Evolutionary conservation across 371 early-diverging fungal genomes (phyloP), one percentile per base, ranked within the genome.

Genomic region (Mucor circinelloides): DNA sequence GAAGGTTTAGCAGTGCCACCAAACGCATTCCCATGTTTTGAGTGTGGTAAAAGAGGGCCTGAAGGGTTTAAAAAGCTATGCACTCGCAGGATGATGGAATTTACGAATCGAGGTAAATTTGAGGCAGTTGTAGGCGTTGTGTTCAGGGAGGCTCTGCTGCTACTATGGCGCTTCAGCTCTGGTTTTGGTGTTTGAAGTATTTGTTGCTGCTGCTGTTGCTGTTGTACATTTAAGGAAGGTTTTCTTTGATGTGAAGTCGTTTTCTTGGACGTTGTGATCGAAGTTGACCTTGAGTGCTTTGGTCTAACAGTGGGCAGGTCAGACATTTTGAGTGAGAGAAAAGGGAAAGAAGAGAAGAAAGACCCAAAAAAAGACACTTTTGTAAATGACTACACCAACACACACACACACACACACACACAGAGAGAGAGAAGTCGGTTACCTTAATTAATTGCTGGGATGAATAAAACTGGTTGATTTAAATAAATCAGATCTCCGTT

Each of bases 1-100:
- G 70, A 60, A 27, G 60, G 58, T 32, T 72, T 76, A 46, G 63
- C 38, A 10, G 73, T 75, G 8, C 83, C 83, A 21, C 83, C 83
- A 69, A 83, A 83, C 0, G 80, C 83, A 40, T 46, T 42, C 6
- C 67, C 69, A 38, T 75, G 77, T 62, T 83, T 80, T 50, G 77
- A 68, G 17, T 80, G 83, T 15, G 83, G 83, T 52, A 83, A 66
- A 13, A 80, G 67, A 9, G 83, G 80, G 3, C 63, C 67, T 12
- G 78, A 52, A 25, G 75, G 76, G 28, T 71, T 69, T 27, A 80
- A 58, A 23, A 72, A 73, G 15, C 68, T 46, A 60, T 73, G 63
- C 4, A 76, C 30, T 42, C 56, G 63, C 7, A 50, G 55, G 21
- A 59, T 52, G 54, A 77, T 19, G 0, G 65, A 48, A 34, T 68